Base-by-base conservation (phyloP, 2,329 filamentous ascomycete species). In the Botryotinia calthae region DNA sequence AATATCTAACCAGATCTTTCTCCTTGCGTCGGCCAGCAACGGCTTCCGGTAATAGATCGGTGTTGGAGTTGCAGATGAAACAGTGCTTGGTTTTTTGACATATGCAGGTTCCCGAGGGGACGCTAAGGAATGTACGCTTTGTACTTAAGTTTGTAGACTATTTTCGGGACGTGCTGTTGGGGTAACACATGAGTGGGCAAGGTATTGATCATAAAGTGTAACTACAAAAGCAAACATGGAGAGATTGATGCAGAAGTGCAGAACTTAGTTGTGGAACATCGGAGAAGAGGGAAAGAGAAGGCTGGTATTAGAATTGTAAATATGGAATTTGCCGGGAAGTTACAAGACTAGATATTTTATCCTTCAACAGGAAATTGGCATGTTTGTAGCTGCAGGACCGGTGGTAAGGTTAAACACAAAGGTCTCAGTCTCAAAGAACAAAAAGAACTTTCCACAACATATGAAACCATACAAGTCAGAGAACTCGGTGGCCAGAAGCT, bases 1-100 rank as follows among this genome's bases (percentile, higher is more conserved):
- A 63, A 34, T 70, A 20, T 6, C 31, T 46, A 22, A 16, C 34
- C n/a, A 31, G 42, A 37, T 40, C 58, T 42, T 20, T 14, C 31
- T 42, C 68, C 68, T 70, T 70, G 68, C 62, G 20, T 72, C 70
- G 70, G 70, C 70, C 61, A 67, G 64, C 28, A 72, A 72, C 70
- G 70, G 70, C 51, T 34, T 68, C 31, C 70, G 70, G 70, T 59
- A 28, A 40, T 58, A 68, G 70, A 68, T 68, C 70, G 62, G 70
- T 48, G 70, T 66, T 72, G 40, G 37, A 40, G 61, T 65, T 42
- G 37, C 59, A 42, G 61, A 66, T 42, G 69, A 66, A 71, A 64
- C 70, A 66, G 46, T 10, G 31, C 48, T 71, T n/a, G n/a, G 34
- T 25, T 34, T 42, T 71, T 72, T 72, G 70, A 72, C 70, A 42